Evolutionary conservation across 441 rosid genomes (phyloP), one percentile per base, ranked within the genome.

Genomic region (Corymbia calophylla): DNA sequence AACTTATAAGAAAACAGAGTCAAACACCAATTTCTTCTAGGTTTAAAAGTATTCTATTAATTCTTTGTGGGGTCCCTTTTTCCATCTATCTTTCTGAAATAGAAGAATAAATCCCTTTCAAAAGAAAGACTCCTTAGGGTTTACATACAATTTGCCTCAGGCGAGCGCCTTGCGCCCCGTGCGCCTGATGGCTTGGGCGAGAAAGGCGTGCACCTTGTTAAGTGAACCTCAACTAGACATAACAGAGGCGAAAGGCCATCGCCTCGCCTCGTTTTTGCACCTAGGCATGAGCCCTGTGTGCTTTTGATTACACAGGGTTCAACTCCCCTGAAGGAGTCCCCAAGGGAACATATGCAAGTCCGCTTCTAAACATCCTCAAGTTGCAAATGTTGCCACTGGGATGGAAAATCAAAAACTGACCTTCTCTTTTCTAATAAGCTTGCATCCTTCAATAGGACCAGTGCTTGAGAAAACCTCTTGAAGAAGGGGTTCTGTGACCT

Each of bases 371-470:
- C 16, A 16, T 66, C 39, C 77, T 66, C 44, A 1, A 73, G 82
- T 73, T 73, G 49, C 82, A 73, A 73, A 73, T 39, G 49, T 73
- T 25, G 82, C 49, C 17, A 21, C 82, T 0, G 5, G 82, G 51
- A 39, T 12, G 84, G 77, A 66, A 66, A 66, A 66, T 31, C 21
- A 7, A 58, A 81, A 56, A 54, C 88, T 25, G n/a, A 95, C 97
- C 97, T 95, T 94, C 64, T 95, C 97, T 87, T 95, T 95, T 88
- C 93, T 94, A 62, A 94, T 94, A 77, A 94, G 94, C 89, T 95
- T 95, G 89, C 96, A 94, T 54, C 96, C 95, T 92, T 94, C 97
- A 32, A 95, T 88, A n/a, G 92, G 94, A 89, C 97, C 96, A 14
- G 96, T 92, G 87, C 90, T 94, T 64, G 93, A 88, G 90, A 94